Evolutionary conservation across 208 protist species (phyloP).

Genomic region (Crithidia bombi): DNA sequence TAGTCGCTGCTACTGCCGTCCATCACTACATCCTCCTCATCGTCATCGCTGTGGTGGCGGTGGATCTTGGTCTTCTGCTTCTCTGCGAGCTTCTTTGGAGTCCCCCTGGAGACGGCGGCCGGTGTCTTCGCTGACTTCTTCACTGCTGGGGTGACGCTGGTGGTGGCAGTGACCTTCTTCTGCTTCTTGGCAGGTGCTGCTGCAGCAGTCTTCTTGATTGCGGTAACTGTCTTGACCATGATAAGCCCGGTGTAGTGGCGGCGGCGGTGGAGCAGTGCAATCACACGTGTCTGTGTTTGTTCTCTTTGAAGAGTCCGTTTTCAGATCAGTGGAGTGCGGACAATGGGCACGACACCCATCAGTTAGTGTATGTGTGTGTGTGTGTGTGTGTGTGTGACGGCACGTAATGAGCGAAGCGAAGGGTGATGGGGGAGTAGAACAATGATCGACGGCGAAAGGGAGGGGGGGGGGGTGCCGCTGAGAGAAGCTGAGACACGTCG

Average conservation of each 20-base stretch:
- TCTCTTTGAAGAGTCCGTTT: too few relatives aligned
- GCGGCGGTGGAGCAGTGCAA: too few relatives aligned
- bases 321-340: too few relatives aligned
- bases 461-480: constrained; percentile 1
- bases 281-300: too few relatives aligned
- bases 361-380: not conserved
- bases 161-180: constrained; percentile 2
- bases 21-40: constrained; percentile 19
- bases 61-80: constrained; percentile 2
- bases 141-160: not conserved
- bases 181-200: constrained; percentile 10
- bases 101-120: not conserved
- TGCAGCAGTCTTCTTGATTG: not conserved
- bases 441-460: not conserved
- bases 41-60: not conserved
- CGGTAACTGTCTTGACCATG: constrained; percentile 10
- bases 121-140: not conserved
- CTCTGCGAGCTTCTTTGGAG: constrained; percentile 7
- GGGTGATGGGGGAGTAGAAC: not conserved
- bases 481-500: too few relatives aligned
- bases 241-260: not conserved
- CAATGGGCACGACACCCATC: too few relatives aligned
- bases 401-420: not conserved
- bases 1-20: constrained; percentile 1
- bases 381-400: not conserved